Percentiles rank a stretch among this genome's conserved stretches.
These are phyloP conservation scores for Microcera coccophila DNA, from an alignment of 2,329 filamentous ascomycete genomes.

Conservation along the genomic window DNA sequence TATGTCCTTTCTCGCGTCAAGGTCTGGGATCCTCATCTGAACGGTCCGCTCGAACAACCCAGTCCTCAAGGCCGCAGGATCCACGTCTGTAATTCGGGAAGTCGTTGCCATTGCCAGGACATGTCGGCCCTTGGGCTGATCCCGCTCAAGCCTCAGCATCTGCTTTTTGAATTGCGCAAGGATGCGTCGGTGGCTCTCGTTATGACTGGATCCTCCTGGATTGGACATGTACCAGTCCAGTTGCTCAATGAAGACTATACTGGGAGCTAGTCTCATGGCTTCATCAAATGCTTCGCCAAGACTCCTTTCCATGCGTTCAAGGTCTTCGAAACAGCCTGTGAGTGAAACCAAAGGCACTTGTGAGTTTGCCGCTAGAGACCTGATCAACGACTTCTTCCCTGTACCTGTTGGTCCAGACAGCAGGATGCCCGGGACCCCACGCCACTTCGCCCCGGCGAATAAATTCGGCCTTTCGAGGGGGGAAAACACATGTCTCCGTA, in stretches of 20 bases:
- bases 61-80: conserved; percentile 69
- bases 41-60: conserved; percentile 81
- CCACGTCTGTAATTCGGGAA: conserved; percentile 80
- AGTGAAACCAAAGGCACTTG: conserved; percentile 68
- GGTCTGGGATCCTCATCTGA: conserved; percentile 82
- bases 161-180: conserved; percentile 78
- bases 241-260: conserved; percentile 86
- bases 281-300: conserved; percentile 58
- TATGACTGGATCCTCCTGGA: conserved; percentile 68
- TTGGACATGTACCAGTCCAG: conserved; percentile 84
- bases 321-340: conserved; percentile 34
- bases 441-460: conserved; percentile 13
- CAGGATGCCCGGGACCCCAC: conserved; percentile 54
- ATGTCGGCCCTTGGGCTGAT: conserved; percentile 66
- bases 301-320: conserved; percentile 38
- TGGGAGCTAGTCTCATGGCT: conserved; percentile 79
- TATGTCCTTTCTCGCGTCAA: conserved; percentile 72
- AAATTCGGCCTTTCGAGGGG: conserved; percentile 21
- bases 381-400: conserved; percentile 74
- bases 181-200: conserved; percentile 86
- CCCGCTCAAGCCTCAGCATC: conserved; percentile 75
- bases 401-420: conserved; percentile 77
- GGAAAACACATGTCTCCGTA: conserved; percentile 13
- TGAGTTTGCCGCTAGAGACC: conserved; percentile 67
- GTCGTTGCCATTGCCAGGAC: conserved; percentile 91